phyloP scores from a whole-genome alignment of 2,329 filamentous ascomycete genomes.

The Plenodomus tracheiphilus region DNA sequence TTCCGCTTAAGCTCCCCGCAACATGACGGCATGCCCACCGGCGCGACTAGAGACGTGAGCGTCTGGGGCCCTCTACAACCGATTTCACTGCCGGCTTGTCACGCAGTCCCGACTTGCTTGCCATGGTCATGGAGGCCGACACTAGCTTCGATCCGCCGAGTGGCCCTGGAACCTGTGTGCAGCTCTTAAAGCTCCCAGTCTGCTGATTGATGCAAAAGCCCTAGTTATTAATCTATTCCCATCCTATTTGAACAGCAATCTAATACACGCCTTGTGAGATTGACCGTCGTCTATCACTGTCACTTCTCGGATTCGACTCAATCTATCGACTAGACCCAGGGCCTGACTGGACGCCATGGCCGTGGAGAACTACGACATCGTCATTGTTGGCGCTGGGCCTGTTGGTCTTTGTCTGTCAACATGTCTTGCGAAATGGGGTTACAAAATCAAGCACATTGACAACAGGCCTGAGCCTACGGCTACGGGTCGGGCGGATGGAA shows the following conservation, averaged over 20 bases:
- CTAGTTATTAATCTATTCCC: not conserved
- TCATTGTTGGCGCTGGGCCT: slow-evolving; percentile 87
- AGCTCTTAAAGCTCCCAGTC: slow-evolving; percentile 14
- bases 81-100: slow-evolving; percentile 26
- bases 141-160: slow-evolving; percentile 16
- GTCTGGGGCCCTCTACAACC: slow-evolving; percentile 20
- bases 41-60: slow-evolving; percentile 11
- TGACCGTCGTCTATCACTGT: not conserved
- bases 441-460: slow-evolving; percentile 93
- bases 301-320: not conserved
- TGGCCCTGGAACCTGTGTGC: slow-evolving; percentile 8
- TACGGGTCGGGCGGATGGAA: slow-evolving; percentile 87
- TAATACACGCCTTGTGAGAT: not conserved
- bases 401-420: slow-evolving; percentile 87
- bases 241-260: not conserved
- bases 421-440: slow-evolving; percentile 88
- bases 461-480: slow-evolving; percentile 82
- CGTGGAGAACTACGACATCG: slow-evolving; percentile 64
- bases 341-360: slow-evolving; percentile 9
- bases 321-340: not conserved
- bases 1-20: slow-evolving; percentile 31
- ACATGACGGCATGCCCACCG: slow-evolving; percentile 28
- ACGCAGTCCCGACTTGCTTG: slow-evolving; percentile 27
- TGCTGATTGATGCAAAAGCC: not conserved
- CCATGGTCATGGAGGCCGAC: slow-evolving; percentile 22